A percentile compares a stretch with the other conserved stretches of the same genome.
Evolutionary conservation across 176 grass and related monocot genomes (phyloP).

Genomic region (Zoysia pacifica): DNA sequence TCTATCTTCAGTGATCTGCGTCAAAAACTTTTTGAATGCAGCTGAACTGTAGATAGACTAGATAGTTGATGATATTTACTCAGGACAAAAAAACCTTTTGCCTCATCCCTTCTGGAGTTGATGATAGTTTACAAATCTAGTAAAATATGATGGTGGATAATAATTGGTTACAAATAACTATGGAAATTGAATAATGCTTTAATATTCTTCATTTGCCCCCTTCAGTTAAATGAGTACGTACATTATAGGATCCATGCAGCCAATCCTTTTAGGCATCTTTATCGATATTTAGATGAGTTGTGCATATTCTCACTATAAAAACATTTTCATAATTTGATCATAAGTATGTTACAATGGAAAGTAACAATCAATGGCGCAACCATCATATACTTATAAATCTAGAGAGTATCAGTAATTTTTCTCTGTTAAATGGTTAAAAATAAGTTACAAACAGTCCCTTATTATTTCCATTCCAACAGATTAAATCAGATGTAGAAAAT

Average conservation of each 20-base stretch:
- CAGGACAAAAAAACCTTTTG: neutral
- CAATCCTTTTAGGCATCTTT: neutral
- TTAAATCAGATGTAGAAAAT: conserved; percentile 97
- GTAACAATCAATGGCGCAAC: neutral
- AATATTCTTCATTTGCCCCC: neutral
- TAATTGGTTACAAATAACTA: neutral
- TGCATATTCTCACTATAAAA: neutral
- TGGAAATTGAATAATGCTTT: conserved; percentile 13
- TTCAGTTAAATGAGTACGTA: neutral
- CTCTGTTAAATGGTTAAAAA: conserved; percentile 19
- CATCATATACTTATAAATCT: neutral
- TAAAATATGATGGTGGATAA: conserved; percentile 5
- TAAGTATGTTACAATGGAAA: neutral
- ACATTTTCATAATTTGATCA: neutral
- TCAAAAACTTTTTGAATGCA: neutral
- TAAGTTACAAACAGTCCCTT: neutral
- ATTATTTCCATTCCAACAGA: conserved; percentile 59
- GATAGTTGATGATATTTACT: neutral
- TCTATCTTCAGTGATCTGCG: neutral
- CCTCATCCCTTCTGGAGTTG: neutral
- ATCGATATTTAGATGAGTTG: neutral
- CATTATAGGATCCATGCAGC: neutral
- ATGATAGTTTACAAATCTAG: neutral
- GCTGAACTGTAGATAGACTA: neutral
- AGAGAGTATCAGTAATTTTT: conserved; percentile 4